Percentiles rank a stretch among this genome's conserved stretches.
These are phyloP conservation scores for rapeseed (Brassica napus) DNA, from an alignment of 345 rosid genomes.

Conservation along the genomic window Da-Ae NC_063436.1:6374501-6375000, in stretches of 20 bases:
- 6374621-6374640: conserved; percentile 7
- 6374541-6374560: conserved; percentile 16
- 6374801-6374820: conserved; percentile 65
- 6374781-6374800: neutral
- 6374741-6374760: neutral
- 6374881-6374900: conserved; percentile 39
- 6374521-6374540: conserved; percentile 18
- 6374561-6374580: neutral
- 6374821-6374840: conserved; percentile 64
- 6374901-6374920: conserved; percentile 45
- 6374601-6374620: conserved; percentile 6
- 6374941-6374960: neutral
- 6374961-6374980: conserved; percentile 17
- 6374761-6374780: neutral
- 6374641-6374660: conserved; percentile 3
- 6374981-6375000: conserved; percentile 17
- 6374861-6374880: conserved; percentile 44
- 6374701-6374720: conserved; percentile 80
- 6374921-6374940: conserved; percentile 44
- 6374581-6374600: conserved; percentile 25
- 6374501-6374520: conserved; percentile 18
- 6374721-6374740: conserved; percentile 69
- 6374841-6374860: conserved; percentile 58
- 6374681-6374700: conserved; percentile 85
- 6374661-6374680: conserved; percentile 81